phyloP scores from a whole-genome alignment of 495 filamentous ascomycete species.

The Xylaria acuta region DNA sequence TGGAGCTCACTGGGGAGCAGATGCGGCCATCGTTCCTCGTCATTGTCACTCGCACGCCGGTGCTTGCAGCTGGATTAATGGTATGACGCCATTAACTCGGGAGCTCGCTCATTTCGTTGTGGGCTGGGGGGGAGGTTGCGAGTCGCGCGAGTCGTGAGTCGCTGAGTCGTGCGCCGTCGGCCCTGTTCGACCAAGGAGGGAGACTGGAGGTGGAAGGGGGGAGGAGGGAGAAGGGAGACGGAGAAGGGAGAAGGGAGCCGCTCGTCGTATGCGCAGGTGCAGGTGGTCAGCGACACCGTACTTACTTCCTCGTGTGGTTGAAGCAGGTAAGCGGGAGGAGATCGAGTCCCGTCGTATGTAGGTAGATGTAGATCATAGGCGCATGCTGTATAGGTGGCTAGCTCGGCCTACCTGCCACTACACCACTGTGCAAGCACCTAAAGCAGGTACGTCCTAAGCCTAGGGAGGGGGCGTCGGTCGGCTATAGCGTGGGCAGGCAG shows the following conservation, averaged over 20 bases:
- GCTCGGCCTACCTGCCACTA: background rate
- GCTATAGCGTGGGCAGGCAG: background rate
- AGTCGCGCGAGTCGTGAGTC: slow-evolving; percentile 9
- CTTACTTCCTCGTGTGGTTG: background rate
- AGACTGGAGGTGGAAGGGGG: background rate
- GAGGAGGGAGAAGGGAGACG: background rate
- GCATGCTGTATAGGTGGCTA: slow-evolving; percentile 17
- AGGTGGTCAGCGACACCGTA: background rate
- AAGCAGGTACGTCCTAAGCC: background rate
- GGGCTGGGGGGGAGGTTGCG: slow-evolving; percentile 5
- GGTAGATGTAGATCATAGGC: slow-evolving; percentile 11
- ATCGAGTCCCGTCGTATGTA: slow-evolving; percentile 2
- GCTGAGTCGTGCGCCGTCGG: slow-evolving; percentile 15
- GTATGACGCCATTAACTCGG: slow-evolving; percentile 38
- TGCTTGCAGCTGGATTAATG: slow-evolving; percentile 40
- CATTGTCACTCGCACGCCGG: slow-evolving; percentile 56
- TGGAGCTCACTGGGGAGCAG: slow-evolving; percentile 69
- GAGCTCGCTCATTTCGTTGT: slow-evolving; percentile 16
- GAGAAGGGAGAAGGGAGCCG: background rate
- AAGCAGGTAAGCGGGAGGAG: slow-evolving; percentile 19
- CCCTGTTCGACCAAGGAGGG: background rate
- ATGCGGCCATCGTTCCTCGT: slow-evolving; percentile 65
- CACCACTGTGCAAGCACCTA: background rate
- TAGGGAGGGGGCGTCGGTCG: background rate
- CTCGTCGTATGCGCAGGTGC: slow-evolving; percentile 1